Base-by-base conservation (phyloP, 1,284 basidiomycete genomes). In the Irpex lacteus region DNA sequence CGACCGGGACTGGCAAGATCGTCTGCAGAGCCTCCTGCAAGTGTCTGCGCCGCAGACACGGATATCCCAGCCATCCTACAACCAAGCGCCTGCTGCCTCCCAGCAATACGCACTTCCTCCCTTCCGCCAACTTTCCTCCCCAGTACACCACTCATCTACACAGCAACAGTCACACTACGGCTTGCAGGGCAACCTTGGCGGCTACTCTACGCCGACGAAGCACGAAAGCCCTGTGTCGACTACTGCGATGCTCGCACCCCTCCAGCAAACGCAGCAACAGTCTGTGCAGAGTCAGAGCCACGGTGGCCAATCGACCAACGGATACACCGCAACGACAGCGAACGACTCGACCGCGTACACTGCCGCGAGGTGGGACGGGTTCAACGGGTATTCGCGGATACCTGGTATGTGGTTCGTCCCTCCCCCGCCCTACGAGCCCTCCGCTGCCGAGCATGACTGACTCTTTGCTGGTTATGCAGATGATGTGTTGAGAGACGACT, bases 1-100 rank as follows among this genome's bases (percentile, higher is more conserved):
- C 6, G 69, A 68, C 21, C 70, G 69, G 57, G 70, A 65, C 50
- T 72, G 71, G 71, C 71, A 72, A 59, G 70, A 72, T 60, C 64
- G 59, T 26, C 66, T 72, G 37, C 67, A 68, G 50, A 58, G 60
- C 7, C 63, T 67, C 5, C 62, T 70, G 44, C 53, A 54, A 40
- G 38, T 55, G n/a, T 37, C 59, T 18, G 34, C 58, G 8, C 64
- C 49, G 36, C 63, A 65, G 34, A 38, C 18, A 40, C 18, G 26
- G 37, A n/a, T 59, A 63, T 32, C 53, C 59, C 47, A 52, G 3
- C 54, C 59, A 8, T 26, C 61, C 2, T 52, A 59, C 9, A 38
- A 58, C 40, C 37, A 56, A 15, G 47, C 56, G 7, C 15, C n/a
- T 15, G 52, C 52, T 6, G n/a, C 32, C 32, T 34, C 63, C 6